Percentiles rank a stretch among this genome's conserved stretches.
phyloP scores from a whole-genome alignment of 805 yeast genomes.

The Cyberlindnera galapagoensis region DNA sequence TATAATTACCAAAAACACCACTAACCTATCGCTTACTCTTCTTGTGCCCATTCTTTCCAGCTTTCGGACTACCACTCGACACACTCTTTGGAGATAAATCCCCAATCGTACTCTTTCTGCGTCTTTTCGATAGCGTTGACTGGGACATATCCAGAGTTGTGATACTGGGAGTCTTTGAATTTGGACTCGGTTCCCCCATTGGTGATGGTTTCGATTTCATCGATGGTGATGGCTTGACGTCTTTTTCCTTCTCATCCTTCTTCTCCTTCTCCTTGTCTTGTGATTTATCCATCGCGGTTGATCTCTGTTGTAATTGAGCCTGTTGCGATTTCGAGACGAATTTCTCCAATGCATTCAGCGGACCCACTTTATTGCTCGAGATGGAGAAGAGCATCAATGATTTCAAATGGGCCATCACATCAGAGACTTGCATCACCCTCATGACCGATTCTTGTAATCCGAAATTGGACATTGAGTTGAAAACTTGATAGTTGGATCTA shows the following conservation, averaged over 20 bases:
- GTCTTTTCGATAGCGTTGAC: slow-evolving; percentile 29
- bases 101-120: slow-evolving; percentile 24
- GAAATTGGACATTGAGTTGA: slow-evolving; percentile 41
- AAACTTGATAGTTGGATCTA: slow-evolving; percentile 37
- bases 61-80: slow-evolving; percentile 13
- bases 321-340: slow-evolving; percentile 22
- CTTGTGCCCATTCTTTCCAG: slow-evolving; percentile 3
- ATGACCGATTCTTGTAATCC: slow-evolving; percentile 64
- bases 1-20: background rate
- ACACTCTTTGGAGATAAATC: slow-evolving; percentile 21
- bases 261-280: slow-evolving; percentile 7
- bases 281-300: no score
- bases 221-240: slow-evolving; percentile 1
- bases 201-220: slow-evolving; percentile 1
- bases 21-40: slow-evolving; percentile 1
- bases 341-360: slow-evolving; percentile 47
- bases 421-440: slow-evolving; percentile 69
- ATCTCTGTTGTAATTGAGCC: no score
- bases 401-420: slow-evolving; percentile 66
- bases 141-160: slow-evolving; percentile 26
- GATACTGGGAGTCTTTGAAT: slow-evolving; percentile 1
- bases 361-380: slow-evolving; percentile 42
- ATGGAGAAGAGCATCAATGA: slow-evolving; percentile 56
- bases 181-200: background rate
- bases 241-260: background rate